Percentiles rank a stretch among this genome's conserved stretches.
Evolutionary conservation across 805 yeast species (phyloP).

Genomic region (Komagataella mondaviorum): DNA sequence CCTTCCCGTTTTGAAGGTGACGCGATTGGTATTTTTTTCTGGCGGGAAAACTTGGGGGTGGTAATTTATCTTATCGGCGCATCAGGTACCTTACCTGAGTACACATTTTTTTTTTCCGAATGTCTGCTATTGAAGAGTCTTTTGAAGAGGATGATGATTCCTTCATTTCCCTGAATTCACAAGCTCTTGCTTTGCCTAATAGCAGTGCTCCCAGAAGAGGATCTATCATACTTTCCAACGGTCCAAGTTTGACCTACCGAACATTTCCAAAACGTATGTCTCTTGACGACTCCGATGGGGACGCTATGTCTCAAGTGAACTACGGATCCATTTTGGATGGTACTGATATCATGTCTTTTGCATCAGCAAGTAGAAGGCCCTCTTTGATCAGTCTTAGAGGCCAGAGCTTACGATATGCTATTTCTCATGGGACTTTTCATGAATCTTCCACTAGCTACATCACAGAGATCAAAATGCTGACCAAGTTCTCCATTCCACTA

Average conservation of each 20-base stretch:
- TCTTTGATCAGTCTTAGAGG: not conserved
- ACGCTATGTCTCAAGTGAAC: not conserved
- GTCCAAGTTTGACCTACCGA: not conserved
- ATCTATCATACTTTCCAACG: not conserved
- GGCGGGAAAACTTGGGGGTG: not conserved
- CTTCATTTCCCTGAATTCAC: not conserved
- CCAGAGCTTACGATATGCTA: conserved; percentile 1
- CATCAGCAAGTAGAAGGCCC: not conserved
- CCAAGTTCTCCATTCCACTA: conserved; percentile 38
- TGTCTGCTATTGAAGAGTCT: not conserved
- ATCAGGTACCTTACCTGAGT: not conserved
- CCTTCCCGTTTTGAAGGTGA: not conserved
- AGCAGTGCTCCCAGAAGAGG: conserved; percentile 3
- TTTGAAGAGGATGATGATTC: not conserved
- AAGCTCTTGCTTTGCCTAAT: conserved; percentile 1
- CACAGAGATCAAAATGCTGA: conserved; percentile 25
- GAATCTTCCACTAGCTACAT: conserved; percentile 28
- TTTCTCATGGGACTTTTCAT: conserved; percentile 11
- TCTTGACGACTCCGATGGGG: not conserved
- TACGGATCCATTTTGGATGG: not conserved
- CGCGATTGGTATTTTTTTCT: not conserved
- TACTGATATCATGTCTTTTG: not conserved
- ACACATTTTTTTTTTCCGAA: not conserved
- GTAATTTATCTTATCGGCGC: not conserved
- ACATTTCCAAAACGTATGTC: not conserved